Percentiles rank a stretch among this genome's conserved stretches.
phyloP scores from a whole-genome alignment of 2,329 filamentous ascomycete genomes.

The Metarhizium robertsii region DNA sequence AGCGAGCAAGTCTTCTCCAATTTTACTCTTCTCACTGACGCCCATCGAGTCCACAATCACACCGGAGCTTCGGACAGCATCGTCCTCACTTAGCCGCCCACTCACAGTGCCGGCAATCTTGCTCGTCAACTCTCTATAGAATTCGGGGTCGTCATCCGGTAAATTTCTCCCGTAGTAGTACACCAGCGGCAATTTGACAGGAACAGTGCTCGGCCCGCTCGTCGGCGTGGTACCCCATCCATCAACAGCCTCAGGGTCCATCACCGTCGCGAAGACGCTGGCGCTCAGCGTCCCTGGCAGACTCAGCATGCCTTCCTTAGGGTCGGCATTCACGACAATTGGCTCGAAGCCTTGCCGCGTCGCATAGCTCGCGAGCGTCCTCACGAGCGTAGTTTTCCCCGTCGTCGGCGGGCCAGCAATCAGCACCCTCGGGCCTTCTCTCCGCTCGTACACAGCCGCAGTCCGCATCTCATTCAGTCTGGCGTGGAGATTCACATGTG shows the following conservation, averaged over 20 bases:
- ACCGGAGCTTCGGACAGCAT: constrained; percentile 60
- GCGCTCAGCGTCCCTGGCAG: constrained; percentile 77
- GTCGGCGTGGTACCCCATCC: constrained; percentile 88
- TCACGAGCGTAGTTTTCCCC: constrained; percentile 76
- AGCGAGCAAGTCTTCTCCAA: constrained; percentile 65
- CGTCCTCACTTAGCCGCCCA: constrained; percentile 68
- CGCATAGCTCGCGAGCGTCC: constrained; percentile 71
- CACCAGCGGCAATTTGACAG: constrained; percentile 84
- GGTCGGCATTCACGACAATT: constrained; percentile 76
- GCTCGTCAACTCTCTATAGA: constrained; percentile 68
- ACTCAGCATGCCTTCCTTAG: constrained; percentile 67
- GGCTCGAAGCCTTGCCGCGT: constrained; percentile 66
- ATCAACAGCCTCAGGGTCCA: constrained; percentile 71
- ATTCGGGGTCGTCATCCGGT: constrained; percentile 60
- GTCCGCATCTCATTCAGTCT: constrained; percentile 67
- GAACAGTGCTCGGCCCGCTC: constrained; percentile 77
- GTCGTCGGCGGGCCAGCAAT: constrained; percentile 68
- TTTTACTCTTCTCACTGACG: constrained; percentile 54
- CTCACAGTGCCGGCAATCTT: constrained; percentile 71
- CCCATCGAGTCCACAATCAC: constrained; percentile 81
- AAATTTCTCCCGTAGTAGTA: constrained; percentile 75
- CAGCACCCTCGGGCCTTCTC: constrained; percentile 69
- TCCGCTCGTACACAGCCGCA: constrained; percentile 37
- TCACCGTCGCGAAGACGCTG: constrained; percentile 74
- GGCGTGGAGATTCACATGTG: constrained; percentile 80